Percentiles rank a stretch among this genome's conserved stretches.
phyloP scores from a whole-genome alignment of 768 basidiomycete genomes.

The Auricularia heimuer region DNA sequence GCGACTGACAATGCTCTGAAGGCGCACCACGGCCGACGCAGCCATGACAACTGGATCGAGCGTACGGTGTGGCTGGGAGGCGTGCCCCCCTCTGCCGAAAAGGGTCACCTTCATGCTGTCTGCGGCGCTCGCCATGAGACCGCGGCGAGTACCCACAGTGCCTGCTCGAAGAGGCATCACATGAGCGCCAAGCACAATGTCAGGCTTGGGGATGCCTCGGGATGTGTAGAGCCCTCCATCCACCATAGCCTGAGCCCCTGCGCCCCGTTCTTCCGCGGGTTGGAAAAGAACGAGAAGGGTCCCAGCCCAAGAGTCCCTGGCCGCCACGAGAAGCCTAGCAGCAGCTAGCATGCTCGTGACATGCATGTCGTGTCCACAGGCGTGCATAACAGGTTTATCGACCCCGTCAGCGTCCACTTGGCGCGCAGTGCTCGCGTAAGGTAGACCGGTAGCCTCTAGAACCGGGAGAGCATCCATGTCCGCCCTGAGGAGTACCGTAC shows the following conservation, averaged over 20 bases:
- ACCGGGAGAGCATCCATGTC: slow-evolving; percentile 1
- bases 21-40: neutral
- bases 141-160: neutral
- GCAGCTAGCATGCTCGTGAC: neutral
- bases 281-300: neutral
- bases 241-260: neutral
- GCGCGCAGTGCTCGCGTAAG: neutral
- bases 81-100: neutral
- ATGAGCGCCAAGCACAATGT: neutral
- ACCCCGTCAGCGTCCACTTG: neutral
- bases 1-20: neutral
- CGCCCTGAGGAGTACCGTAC: neutral
- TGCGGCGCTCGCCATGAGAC: neutral
- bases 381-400: neutral
- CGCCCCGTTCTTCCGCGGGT: neutral
- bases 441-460: neutral
- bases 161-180: neutral
- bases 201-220: neutral
- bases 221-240: neutral
- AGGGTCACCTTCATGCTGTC: neutral
- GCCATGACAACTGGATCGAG: neutral
- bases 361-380: slow-evolving; percentile 1
- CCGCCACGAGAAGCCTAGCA: neutral
- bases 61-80: slow-evolving; percentile 1
- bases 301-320: neutral